Conservation (phyloP, 768 basidiomycete species). For the Nevesoporus exiguus region DNA sequence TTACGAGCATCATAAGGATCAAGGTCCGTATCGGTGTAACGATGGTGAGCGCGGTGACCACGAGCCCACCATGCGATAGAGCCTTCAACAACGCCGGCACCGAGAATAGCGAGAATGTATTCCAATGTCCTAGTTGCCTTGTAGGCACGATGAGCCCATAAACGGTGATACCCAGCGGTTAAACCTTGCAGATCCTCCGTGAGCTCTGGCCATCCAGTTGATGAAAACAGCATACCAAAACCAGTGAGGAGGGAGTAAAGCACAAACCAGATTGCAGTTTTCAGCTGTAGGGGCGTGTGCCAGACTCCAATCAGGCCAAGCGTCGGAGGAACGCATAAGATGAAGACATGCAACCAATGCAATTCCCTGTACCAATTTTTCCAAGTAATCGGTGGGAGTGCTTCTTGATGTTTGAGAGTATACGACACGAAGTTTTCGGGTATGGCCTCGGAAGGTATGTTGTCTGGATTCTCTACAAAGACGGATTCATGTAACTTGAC, state of each 20-base stretch:
- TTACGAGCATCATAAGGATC: conserved; percentile 90
- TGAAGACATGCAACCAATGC: conserved; percentile 8
- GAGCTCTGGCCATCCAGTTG: not conserved
- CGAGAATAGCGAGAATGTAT: conserved; percentile 77
- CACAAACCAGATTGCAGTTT: conserved; percentile 2
- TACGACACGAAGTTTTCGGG: conserved; percentile 13
- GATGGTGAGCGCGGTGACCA: conserved; percentile 91
- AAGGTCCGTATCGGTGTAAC: conserved; percentile 92
- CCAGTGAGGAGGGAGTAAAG: conserved; percentile 65
- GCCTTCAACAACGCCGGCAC: conserved; percentile 87
- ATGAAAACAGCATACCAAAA: conserved; percentile 49
- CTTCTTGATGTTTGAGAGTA: conserved; percentile 5
- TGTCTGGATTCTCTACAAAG: conserved; percentile 4
- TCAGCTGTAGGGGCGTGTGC: not conserved
- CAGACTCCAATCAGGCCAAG: conserved; percentile 1
- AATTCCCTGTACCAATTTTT: conserved; percentile 14
- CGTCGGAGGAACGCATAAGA: conserved; percentile 2
- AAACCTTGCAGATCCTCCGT: conserved; percentile 45
- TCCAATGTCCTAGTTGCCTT: conserved; percentile 83
- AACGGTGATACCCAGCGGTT: conserved; percentile 88
- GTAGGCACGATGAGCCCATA: conserved; percentile 93
- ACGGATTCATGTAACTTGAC: not conserved
- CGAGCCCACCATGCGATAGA: conserved; percentile 98
- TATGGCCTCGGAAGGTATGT: conserved; percentile 2
- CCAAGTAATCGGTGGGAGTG: conserved; percentile 9